Evolutionary conservation across 192 early-diverging fungal genomes (phyloP), one percentile per base, ranked within the genome.

Genomic region (Coemansia sp.): DNA sequence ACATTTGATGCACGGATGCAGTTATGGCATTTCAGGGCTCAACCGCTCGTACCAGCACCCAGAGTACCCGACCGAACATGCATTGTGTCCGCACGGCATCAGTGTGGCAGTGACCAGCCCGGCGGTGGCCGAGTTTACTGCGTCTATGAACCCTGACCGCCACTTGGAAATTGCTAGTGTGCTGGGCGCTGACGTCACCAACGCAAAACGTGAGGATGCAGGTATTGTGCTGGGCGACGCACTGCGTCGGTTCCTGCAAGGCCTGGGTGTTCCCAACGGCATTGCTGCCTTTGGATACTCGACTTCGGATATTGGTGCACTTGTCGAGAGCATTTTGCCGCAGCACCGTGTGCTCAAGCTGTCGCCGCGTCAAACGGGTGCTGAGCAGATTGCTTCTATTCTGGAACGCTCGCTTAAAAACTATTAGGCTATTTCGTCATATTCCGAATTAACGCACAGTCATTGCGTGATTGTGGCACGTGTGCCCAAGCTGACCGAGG

Each of bases 341-440:
- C 94, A 96, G 77, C 90, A 96, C 71, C 89, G 94, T 51, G 94
- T 96, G 18, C 92, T 92, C 59, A 94, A 94, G 71, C 76, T 96
- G 67, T 89, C 94, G n/a, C 94, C 94, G 18, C 60, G 77, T 11
- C 68, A 67, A 45, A 62, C 68, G 16, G 77, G 71, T 9, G 77
- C 77, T 0, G 77, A 79, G 51, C 77, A 79, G 64, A 55, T 79
- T 16, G 71, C 77, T 1, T 29, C 54, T 41, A 79, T 79, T 41
- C 62, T 79, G 11, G 77, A 79, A 67, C 70, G 71, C 48, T 79
- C 77, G 55, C 65, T 79, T 24, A 79, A 56, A 20, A 79, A 79
- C 62, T 79, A 79, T 57, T 79, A 18, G 52, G 32, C 8, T 35
- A 35, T 35, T 35, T 35, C 32, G 32, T 35, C 32, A 35, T 35